These are phyloP conservation scores for Lentinula sp. DNA, from an alignment of 768 basidiomycete species.

Conservation along the genomic window DNA sequence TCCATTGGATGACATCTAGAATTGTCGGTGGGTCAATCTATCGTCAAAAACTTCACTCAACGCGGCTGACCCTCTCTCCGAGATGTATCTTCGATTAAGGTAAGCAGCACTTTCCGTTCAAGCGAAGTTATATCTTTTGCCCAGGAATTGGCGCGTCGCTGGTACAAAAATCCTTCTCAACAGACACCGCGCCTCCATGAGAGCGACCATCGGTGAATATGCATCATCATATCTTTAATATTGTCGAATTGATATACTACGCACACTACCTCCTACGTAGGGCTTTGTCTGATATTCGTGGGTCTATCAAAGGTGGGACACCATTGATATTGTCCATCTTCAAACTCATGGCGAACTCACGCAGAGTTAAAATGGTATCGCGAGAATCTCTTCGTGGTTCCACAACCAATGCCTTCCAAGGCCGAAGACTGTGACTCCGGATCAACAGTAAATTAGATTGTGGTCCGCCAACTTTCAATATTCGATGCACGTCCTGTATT, in stretches of 20 bases:
- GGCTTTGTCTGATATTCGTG: conserved; percentile 76
- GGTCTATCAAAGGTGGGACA: conserved; percentile 61
- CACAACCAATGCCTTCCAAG: conserved; percentile 9
- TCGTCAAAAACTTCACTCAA: neutral
- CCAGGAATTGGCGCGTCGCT: conserved; percentile 70
- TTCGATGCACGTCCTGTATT: neutral
- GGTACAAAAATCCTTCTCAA: conserved; percentile 43
- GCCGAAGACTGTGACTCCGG: neutral
- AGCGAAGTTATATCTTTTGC: neutral
- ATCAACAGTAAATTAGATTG: neutral
- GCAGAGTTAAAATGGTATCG: conserved; percentile 79
- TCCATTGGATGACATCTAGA: conserved; percentile 26
- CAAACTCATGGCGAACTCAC: neutral
- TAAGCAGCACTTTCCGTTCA: conserved; percentile 13
- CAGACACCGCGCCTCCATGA: conserved; percentile 17
- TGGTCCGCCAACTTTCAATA: neutral
- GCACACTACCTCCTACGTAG: conserved; percentile 29
- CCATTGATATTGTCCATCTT: neutral
- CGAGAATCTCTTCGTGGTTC: conserved; percentile 58
- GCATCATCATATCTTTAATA: conserved; percentile 5
- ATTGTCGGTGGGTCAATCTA: conserved; percentile 55
- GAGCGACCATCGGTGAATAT: conserved; percentile 50
- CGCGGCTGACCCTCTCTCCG: conserved; percentile 2
- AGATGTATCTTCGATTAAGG: conserved; percentile 88
- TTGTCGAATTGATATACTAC: neutral